Percentiles rank a stretch among this genome's conserved stretches.
These are phyloP conservation scores for Hypoxylon sp. DNA, from an alignment of 2,329 filamentous ascomycete genomes.

Conservation along the genomic window DNA sequence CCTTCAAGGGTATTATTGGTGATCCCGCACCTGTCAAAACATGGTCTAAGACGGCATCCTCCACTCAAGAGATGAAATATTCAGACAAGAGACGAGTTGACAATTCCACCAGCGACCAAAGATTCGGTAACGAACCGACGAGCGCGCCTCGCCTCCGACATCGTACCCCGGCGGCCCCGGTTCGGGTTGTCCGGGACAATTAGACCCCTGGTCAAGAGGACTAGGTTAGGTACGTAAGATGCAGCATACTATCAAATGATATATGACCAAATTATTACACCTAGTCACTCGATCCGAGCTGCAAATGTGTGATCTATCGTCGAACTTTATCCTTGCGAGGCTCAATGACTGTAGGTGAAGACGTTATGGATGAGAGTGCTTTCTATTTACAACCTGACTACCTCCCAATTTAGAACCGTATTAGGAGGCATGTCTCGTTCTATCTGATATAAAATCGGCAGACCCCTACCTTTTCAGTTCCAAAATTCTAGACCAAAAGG, in stretches of 20 bases:
- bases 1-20: slow-evolving; percentile 33
- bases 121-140: slow-evolving; percentile 16
- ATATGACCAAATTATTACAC: background rate
- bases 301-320: background rate
- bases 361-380: background rate
- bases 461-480: background rate
- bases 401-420: no score
- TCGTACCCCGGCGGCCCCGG: background rate
- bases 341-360: background rate
- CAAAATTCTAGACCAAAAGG: background rate
- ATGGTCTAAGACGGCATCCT: slow-evolving; percentile 10
- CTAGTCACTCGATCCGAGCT: background rate
- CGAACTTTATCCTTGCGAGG: background rate
- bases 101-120: slow-evolving; percentile 2
- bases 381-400: background rate
- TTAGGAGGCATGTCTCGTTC: background rate
- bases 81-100: slow-evolving; percentile 5
- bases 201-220: background rate
- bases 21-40: slow-evolving; percentile 30
- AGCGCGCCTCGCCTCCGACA: slow-evolving; percentile 22
- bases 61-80: slow-evolving; percentile 28
- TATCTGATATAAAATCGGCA: background rate
- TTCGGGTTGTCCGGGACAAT: slow-evolving; percentile 2
- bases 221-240: background rate
- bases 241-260: background rate